Percentiles rank a stretch among this genome's conserved stretches.
Evolutionary conservation across 2,329 filamentous ascomycete species (phyloP).

Genomic region (Colletotrichum scovillei): DNA sequence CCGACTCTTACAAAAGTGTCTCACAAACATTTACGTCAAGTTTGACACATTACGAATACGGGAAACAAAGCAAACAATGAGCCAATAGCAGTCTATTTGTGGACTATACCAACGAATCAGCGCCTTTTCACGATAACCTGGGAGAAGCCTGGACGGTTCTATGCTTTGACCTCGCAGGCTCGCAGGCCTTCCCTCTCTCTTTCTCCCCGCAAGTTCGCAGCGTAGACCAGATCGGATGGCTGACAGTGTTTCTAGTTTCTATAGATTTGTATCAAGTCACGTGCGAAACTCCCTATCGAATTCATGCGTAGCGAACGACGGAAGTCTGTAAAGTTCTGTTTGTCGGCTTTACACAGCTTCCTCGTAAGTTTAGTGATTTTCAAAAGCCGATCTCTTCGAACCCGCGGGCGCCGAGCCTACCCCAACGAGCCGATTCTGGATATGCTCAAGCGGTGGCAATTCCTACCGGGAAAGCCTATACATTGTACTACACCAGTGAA

Average conservation of each 20-base stretch:
- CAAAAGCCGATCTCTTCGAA: neutral
- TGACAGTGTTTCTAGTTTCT: neutral
- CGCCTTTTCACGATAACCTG: neutral
- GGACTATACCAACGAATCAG: conserved; percentile 14
- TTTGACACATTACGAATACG: neutral
- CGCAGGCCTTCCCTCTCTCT: neutral
- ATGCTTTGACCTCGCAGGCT: neutral
- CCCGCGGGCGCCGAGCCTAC: neutral
- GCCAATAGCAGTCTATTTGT: neutral
- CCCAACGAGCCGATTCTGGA: conserved; percentile 3
- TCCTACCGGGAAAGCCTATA: neutral
- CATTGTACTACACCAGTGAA: neutral
- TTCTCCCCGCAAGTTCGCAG: neutral
- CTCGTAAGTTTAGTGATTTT: neutral
- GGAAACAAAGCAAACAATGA: neutral
- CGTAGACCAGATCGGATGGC: neutral
- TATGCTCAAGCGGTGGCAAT: neutral
- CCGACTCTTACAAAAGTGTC: neutral
- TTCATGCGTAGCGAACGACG: neutral
- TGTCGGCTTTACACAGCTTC: neutral
- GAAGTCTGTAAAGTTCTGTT: neutral
- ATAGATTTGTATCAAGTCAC: neutral
- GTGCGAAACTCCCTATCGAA: neutral
- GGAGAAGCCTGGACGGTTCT: neutral
- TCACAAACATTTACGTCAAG: neutral